Evolutionary conservation across 805 yeast genomes (phyloP).

Genomic region (Candida patagonica): DNA sequence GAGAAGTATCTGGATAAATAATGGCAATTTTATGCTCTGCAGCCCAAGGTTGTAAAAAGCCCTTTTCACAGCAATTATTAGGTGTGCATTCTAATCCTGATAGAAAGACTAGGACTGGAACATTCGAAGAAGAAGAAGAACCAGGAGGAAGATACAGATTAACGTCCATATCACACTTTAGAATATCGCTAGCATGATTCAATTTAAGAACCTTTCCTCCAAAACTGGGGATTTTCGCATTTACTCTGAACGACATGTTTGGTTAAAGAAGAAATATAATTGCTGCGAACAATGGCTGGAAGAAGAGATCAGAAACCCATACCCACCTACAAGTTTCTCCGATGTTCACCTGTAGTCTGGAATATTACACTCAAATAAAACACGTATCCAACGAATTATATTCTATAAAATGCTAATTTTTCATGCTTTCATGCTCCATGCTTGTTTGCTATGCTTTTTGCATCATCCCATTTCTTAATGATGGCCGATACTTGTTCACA

Average conservation of each 20-base stretch:
- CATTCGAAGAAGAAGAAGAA: constrained; percentile 23
- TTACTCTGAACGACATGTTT: constrained; percentile 32
- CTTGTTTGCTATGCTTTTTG: background rate
- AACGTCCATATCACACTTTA: constrained; percentile 69
- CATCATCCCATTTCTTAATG: constrained; percentile 1
- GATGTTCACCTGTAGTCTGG: no score
- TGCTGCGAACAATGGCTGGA: no score
- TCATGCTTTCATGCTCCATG: no score
- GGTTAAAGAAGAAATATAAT: no score
- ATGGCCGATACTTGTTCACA: constrained; percentile 2
- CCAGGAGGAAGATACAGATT: constrained; percentile 71
- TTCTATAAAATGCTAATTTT: no score
- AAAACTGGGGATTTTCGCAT: constrained; percentile 48
- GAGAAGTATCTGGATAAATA: constrained; percentile 95
- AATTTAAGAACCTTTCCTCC: constrained; percentile 73
- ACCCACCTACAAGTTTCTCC: no score
- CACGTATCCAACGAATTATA: no score
- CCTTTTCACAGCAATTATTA: constrained; percentile 88
- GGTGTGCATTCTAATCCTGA: constrained; percentile 94
- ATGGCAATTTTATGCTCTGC: constrained; percentile 75
- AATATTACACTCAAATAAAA: no score
- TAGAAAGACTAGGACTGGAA: constrained; percentile 72
- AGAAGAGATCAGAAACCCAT: no score
- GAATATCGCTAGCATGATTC: constrained; percentile 56
- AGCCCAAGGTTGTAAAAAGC: constrained; percentile 75